A percentile compares a stretch with the other conserved stretches of the same genome.
Conservation (phyloP, 768 basidiomycete species). For the Xerocomellus intermedius region DNA sequence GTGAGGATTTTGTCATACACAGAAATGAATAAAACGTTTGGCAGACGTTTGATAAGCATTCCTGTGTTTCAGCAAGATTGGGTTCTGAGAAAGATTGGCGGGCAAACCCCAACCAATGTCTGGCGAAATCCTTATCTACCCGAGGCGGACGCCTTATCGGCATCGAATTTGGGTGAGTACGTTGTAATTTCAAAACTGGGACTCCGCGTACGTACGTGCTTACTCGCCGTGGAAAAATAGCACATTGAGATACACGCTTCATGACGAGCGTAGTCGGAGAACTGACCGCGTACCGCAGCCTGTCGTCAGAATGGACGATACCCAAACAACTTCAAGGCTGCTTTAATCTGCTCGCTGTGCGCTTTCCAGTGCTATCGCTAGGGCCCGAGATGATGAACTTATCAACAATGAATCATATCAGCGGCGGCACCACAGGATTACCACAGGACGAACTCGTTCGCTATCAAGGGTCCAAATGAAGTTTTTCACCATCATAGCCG, state of each 20-base stretch:
- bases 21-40: not conserved
- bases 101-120: constrained; percentile 8
- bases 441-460: not conserved
- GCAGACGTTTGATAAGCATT: constrained; percentile 18
- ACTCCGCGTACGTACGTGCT: not conserved
- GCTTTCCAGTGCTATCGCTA: not conserved
- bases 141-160: constrained; percentile 1
- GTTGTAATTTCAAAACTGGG: not conserved
- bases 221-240: not conserved
- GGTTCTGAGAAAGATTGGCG: constrained; percentile 1
- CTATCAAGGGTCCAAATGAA: not conserved
- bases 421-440: not conserved
- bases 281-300: not conserved
- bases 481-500: not conserved
- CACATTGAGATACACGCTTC: not conserved
- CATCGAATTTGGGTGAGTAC: not conserved
- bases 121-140: constrained; percentile 19
- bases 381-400: not conserved
- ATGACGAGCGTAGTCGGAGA: not conserved
- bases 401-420: not conserved
- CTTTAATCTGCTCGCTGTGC: not conserved
- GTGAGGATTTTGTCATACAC: not conserved
- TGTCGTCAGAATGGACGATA: too few species aligned
- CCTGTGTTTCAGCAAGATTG: not conserved
- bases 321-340: not conserved